Evolutionary conservation across 352 stramenopile species (phyloP).

Genomic region (Phytophthora pseudosyringae): DNA sequence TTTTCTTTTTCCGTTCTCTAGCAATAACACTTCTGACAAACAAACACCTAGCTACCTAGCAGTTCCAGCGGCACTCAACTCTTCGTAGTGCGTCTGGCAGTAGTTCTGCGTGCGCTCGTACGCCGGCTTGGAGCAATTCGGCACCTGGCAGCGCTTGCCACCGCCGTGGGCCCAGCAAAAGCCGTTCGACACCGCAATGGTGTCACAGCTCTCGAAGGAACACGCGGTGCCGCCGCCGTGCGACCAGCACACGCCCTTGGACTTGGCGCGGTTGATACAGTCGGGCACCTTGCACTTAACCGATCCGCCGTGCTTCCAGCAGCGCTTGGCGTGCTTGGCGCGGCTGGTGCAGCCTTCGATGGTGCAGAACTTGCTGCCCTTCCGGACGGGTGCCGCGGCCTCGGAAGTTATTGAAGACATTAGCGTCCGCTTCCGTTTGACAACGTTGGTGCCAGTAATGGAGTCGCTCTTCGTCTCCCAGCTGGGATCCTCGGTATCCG

Average conservation of each 20-base stretch:
- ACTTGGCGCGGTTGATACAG: slow-evolving; percentile 70
- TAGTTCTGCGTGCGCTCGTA: slow-evolving; percentile 52
- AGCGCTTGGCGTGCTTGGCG: slow-evolving; percentile 57
- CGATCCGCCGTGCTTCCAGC: slow-evolving; percentile 63
- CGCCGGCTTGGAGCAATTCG: slow-evolving; percentile 42
- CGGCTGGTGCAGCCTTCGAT: slow-evolving; percentile 51
- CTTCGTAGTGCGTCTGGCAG: slow-evolving; percentile 35
- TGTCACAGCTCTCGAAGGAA: slow-evolving; percentile 48
- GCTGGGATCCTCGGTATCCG: slow-evolving; percentile 18
- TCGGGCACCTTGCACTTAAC: slow-evolving; percentile 61
- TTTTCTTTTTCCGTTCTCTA: slow-evolving; percentile 3
- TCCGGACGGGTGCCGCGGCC: slow-evolving; percentile 15
- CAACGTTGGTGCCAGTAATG: slow-evolving; percentile 3
- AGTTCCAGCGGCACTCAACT: slow-evolving; percentile 7
- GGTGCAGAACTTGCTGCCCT: slow-evolving; percentile 60
- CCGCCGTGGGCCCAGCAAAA: slow-evolving; percentile 46
- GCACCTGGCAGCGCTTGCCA: slow-evolving; percentile 44
- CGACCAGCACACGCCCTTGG: slow-evolving; percentile 64
- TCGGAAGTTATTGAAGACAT: slow-evolving; percentile 7
- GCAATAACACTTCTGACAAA: slow-evolving; percentile 2
- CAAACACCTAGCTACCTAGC: slow-evolving; percentile 7
- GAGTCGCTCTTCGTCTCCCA: background rate
- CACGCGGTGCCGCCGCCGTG: slow-evolving; percentile 60
- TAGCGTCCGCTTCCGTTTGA: slow-evolving; percentile 24
- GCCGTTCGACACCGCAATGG: slow-evolving; percentile 59